phyloP scores from a whole-genome alignment of 352 stramenopile genomes.

The Phytophthora colocasiae region DNA sequence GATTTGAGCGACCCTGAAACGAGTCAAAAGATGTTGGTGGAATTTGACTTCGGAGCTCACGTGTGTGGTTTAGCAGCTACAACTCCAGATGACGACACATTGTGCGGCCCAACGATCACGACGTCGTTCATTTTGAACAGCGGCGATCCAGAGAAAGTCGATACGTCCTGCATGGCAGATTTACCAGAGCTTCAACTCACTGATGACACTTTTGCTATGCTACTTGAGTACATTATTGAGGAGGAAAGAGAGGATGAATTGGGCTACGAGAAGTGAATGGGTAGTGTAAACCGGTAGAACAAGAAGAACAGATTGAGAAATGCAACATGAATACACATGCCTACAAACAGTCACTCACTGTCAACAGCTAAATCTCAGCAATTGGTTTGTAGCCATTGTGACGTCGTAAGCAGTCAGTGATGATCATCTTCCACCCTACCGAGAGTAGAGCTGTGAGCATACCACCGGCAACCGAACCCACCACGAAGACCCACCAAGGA shows the following conservation, averaged over 20 bases:
- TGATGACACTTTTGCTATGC: constrained; percentile 21
- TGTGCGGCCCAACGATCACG: constrained; percentile 47
- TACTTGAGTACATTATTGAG: not conserved
- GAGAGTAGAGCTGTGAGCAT: constrained; percentile 33
- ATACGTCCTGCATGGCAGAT: constrained; percentile 48
- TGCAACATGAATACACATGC: constrained; percentile 5
- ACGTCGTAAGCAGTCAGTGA: constrained; percentile 30
- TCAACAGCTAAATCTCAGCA: constrained; percentile 21
- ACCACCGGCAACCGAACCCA: constrained; percentile 29
- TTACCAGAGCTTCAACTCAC: constrained; percentile 35
- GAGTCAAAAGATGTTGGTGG: constrained; percentile 50
- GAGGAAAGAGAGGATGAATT: no score
- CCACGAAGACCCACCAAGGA: constrained; percentile 23
- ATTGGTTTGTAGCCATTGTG: constrained; percentile 32
- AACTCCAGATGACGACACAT: constrained; percentile 27
- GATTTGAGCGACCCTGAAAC: constrained; percentile 16
- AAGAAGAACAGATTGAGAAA: constrained; percentile 6
- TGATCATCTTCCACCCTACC: constrained; percentile 38
- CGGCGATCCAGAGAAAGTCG: constrained; percentile 34
- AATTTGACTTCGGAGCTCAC: constrained; percentile 55
- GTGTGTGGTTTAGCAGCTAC: constrained; percentile 40
- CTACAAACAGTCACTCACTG: not conserved
- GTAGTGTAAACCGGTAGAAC: constrained; percentile 1
- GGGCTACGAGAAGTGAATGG: not conserved
- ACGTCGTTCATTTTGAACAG: constrained; percentile 39